Percentiles rank a stretch among this genome's conserved stretches.
phyloP scores from a whole-genome alignment of 2,329 filamentous ascomycete genomes.

The Hymenoscyphus albidus region DNA sequence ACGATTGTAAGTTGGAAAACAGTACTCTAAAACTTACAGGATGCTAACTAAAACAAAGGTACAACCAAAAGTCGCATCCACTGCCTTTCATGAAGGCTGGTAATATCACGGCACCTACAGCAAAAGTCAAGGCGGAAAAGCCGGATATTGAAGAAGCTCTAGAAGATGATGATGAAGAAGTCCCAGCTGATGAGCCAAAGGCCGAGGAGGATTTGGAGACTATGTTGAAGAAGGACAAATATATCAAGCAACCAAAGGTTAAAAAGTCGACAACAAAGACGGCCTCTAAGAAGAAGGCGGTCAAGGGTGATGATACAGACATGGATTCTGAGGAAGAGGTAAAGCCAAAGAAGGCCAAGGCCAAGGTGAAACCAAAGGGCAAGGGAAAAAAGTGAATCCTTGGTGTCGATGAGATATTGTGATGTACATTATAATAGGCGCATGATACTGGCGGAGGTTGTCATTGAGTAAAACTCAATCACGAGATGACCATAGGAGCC shows the following conservation, averaged over 20 bases:
- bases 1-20: slow-evolving; percentile 61
- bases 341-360: slow-evolving; percentile 29
- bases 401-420: slow-evolving; percentile 7
- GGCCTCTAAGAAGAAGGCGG: slow-evolving; percentile 39
- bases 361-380: slow-evolving; percentile 27
- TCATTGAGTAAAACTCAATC: too few relatives aligned
- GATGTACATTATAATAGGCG: background rate
- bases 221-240: slow-evolving; percentile 93
- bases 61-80: slow-evolving; percentile 83
- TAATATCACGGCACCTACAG: slow-evolving; percentile 66
- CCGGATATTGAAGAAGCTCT: slow-evolving; percentile 96
- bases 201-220: slow-evolving; percentile 69
- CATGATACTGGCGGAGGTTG: background rate
- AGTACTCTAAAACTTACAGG: background rate
- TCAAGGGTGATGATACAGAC: slow-evolving; percentile 25
- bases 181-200: slow-evolving; percentile 48
- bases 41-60: slow-evolving; percentile 46
- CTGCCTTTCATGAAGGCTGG: slow-evolving; percentile 95
- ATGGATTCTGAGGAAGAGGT: slow-evolving; percentile 25
- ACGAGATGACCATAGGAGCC: too few relatives aligned
- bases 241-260: slow-evolving; percentile 86
- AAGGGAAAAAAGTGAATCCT: slow-evolving; percentile 28
- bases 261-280: slow-evolving; percentile 55
- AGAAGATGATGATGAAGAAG: slow-evolving; percentile 77
- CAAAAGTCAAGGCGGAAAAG: slow-evolving; percentile 49